Base-by-base conservation (phyloP, 805 yeast species). In the Hagleromyces aurorensis region DNA sequence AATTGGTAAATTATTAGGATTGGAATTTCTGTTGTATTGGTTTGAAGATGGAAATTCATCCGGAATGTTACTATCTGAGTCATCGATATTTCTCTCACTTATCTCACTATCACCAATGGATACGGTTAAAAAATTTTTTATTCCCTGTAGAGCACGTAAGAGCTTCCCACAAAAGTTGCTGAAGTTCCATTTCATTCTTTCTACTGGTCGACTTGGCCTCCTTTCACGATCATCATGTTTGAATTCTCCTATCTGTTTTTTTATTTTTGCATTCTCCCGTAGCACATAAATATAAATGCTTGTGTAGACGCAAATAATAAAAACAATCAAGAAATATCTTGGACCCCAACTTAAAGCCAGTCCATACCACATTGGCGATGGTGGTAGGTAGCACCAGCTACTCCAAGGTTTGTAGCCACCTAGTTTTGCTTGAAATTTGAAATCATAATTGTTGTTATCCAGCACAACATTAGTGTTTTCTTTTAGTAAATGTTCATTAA, bases 331-430 rank as follows among this genome's bases (percentile, higher is more conserved):
- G 34, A 71, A 55, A 50, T 75, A 85, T 28, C 96, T 65, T 8
- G 93, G 86, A 2, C 75, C 76, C 94, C 94, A 87, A 40, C 85
- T 72, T 28, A 86, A 58, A 1, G 64, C 85, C 21, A 79, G 49
- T 34, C 84, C 62, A 50, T 75, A 78, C 91, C 91, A 85, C 6
- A 66, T 49, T 0, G 93, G 93, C 2, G 58, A 38, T 23, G 72
- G 71, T 0, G 94, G 86, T 33, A 86, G 59, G 52, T 79, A 84
- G 50, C 94, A 79, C 86, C 85, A 81, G 38, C 77, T 71, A 23
- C 78, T 72, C 36, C 70, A 65, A 16, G 84, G 74, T 20, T 58
- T 50, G 50, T 79, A 85, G 2, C 82, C 78, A 4, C 63, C 61
- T 6, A 54, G 46, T 32, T 48, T 48, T 4, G 57, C 51, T 23